Base-by-base conservation (phyloP, 2,329 filamentous ascomycete species). In the Lithohypha guttulata region DNA sequence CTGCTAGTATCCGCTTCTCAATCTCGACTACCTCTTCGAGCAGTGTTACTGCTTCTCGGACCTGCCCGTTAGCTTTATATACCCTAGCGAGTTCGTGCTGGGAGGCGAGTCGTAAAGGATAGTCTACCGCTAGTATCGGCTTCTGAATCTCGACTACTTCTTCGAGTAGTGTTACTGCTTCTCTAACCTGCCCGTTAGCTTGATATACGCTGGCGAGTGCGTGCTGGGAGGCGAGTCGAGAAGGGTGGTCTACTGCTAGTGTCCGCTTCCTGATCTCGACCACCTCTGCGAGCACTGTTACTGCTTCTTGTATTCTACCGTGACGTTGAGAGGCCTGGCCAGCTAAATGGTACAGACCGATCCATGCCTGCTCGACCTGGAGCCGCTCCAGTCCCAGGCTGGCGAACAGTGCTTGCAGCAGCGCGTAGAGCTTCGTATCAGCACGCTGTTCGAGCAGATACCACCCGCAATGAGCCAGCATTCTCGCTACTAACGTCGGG, bases 211-310 rank as follows among this genome's bases (percentile, higher is more conserved):
- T 42, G 6, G 49, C 49, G 21, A 54, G 37, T 13, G 26, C 29
- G 28, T 43, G 40, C 33, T 43, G 40, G 18, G 43, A 45, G 8
- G 28, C 28, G 13, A 43, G 41, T 43, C 43, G 45, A n/a, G 48
- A 47, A 9, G 52, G 45, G 40, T 58, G 51, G 13, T 53, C 42
- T 19, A 52, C 47, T 21, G 48, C 42, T 4, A 56, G 45, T 20
- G 45, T 53, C 25, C 47, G 45, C 28, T 51, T 46, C 7, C 28
- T 42, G 13, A 51, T 51, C 15, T 40, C 43, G 19, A 55, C 44
- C 31, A 50, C 46, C 20, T 39, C 43, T 18, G 43, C 26, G 17
- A 55, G 31, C 23, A 48, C 45, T 13, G 20, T 18, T 32, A 42
- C 41, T n/a, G 46, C 46, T 17, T 51, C 44, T 10, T 15, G 8